A percentile compares a stretch with the other conserved stretches of the same genome.
Conservation (phyloP, 768 basidiomycete genomes). For the Suillus alpinus region DNA sequence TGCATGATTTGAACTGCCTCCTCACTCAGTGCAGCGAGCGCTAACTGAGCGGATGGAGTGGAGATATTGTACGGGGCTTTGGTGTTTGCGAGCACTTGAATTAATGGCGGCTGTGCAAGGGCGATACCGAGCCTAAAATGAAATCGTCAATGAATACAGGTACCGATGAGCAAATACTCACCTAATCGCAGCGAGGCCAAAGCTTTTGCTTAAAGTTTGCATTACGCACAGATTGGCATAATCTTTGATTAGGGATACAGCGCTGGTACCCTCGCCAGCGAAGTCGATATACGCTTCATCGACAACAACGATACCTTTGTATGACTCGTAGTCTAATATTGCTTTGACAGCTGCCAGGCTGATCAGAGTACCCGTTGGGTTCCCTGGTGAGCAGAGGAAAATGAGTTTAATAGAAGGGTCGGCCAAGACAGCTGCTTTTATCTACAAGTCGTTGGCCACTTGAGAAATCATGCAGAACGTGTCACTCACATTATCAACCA, state of each 20-base stretch:
- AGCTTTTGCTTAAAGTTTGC: slow-evolving; percentile 96
- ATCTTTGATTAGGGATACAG: slow-evolving; percentile 67
- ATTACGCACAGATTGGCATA: slow-evolving; percentile 92
- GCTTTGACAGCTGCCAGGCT: slow-evolving; percentile 64
- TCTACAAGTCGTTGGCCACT: slow-evolving; percentile 37
- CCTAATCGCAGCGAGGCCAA: slow-evolving; percentile 95
- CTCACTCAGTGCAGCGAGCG: slow-evolving; percentile 72
- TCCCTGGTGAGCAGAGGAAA: slow-evolving; percentile 96
- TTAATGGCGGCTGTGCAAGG: slow-evolving; percentile 83
- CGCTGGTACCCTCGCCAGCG: slow-evolving; percentile 57
- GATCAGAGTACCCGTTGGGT: slow-evolving; percentile 89
- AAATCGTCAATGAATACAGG: not conserved
- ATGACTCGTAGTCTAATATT: slow-evolving; percentile 74
- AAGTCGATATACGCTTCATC: slow-evolving; percentile 99
- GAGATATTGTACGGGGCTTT: slow-evolving; percentile 99
- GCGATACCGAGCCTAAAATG: slow-evolving; percentile 77
- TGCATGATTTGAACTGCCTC: slow-evolving; percentile 62
- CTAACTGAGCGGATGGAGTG: slow-evolving; percentile 81
- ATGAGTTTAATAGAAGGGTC: slow-evolving; percentile 85
- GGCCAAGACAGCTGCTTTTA: slow-evolving; percentile 64
- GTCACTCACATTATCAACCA: slow-evolving; percentile 64
- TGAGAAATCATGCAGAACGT: slow-evolving; percentile 3
- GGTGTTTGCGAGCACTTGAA: slow-evolving; percentile 89
- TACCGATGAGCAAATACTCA: slow-evolving; percentile 33
- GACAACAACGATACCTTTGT: slow-evolving; percentile 89